These are phyloP conservation scores for Xylariaceae sp. DNA, from an alignment of 2,329 filamentous ascomycete species.

Conservation along the genomic window DNA sequence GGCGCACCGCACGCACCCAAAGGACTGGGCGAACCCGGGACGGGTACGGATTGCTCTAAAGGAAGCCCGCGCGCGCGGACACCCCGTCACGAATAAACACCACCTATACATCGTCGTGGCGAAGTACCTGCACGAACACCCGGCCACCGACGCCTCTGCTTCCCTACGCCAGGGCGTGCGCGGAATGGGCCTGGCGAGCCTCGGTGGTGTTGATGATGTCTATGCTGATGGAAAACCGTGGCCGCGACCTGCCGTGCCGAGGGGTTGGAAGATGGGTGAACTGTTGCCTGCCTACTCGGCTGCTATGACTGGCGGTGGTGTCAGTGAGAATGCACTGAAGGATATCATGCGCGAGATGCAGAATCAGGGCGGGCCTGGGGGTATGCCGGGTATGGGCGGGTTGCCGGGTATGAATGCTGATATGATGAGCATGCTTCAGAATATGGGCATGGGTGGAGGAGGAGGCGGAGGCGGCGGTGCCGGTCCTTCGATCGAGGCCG, in stretches of 20 bases:
- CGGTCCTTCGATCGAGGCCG: slow-evolving; percentile 21
- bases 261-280: slow-evolving; percentile 84
- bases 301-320: slow-evolving; percentile 85
- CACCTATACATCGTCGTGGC: slow-evolving; percentile 81
- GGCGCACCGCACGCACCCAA: slow-evolving; percentile 85
- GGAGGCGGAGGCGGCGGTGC: slow-evolving; percentile 24
- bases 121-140: slow-evolving; percentile 68
- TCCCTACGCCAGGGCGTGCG: slow-evolving; percentile 51
- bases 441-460: slow-evolving; percentile 19
- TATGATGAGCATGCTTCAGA: slow-evolving; percentile 28
- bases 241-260: slow-evolving; percentile 67
- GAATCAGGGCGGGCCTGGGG: slow-evolving; percentile 37
- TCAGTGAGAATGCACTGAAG: slow-evolving; percentile 89
- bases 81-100: slow-evolving; percentile 67
- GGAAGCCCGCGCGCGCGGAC: slow-evolving; percentile 25
- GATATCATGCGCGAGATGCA: slow-evolving; percentile 96
- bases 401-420: slow-evolving; percentile 27
- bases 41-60: slow-evolving; percentile 77
- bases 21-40: slow-evolving; percentile 96
- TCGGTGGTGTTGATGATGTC: slow-evolving; percentile 61
- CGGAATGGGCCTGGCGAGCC: slow-evolving; percentile 43
- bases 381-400: slow-evolving; percentile 25
- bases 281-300: slow-evolving; percentile 83
- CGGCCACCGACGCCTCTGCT: slow-evolving; percentile 62
- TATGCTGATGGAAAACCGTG: slow-evolving; percentile 62